Evolutionary conservation across 106 monocot species (phyloP), one percentile per base, ranked within the genome.

Genomic region (Dendrobium nobile): DNA sequence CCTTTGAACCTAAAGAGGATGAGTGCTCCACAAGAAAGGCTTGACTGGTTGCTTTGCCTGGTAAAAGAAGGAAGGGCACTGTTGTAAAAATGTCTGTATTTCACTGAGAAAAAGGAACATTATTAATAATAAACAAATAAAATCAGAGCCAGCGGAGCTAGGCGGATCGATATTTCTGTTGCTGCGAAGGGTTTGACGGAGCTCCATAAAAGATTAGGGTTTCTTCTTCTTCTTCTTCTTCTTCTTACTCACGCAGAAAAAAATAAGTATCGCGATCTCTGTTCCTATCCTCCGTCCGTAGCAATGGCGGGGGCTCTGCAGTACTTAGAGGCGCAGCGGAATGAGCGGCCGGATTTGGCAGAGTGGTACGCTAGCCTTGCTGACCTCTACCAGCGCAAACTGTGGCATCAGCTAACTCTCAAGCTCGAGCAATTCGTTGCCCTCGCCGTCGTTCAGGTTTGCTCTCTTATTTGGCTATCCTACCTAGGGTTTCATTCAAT

Each of bases 381-480:
- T 4, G 88, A 91, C 75, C 85, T 91, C 27, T 91, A 88, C 73
- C 83, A 86, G 84, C 77, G 67, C 75, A 91, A 91, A 77, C 86
- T 84, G 11, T 91, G 90, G 90, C 88, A 91, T 67, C 90, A 91
- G 78, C 90, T 91, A 79, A 91, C 90, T 40, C 42, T 84, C 77
- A 86, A 88, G 80, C 86, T 91, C 55, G 91, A 91, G 43, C 85
- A 91, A 85, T 91, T 91, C 84, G 84, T 91, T 40, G 86, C 88
- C 15, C 90, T 88, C 9, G 84, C 88, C n/a, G 82, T 87, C 67
- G 85, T 87, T 9, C 90, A 91, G 88, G 90, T 91, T 48, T 48
- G 76, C 26, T 16, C 20, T 15, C 19, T 74, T 1, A 9, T 47
- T 76, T 76, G 15, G 9, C n/a, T 0, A 22, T 24, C 10, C 9